These are phyloP conservation scores for Sporothrix sp. DNA, from an alignment of 2,329 filamentous ascomycete species.

Conservation along the genomic window DNA sequence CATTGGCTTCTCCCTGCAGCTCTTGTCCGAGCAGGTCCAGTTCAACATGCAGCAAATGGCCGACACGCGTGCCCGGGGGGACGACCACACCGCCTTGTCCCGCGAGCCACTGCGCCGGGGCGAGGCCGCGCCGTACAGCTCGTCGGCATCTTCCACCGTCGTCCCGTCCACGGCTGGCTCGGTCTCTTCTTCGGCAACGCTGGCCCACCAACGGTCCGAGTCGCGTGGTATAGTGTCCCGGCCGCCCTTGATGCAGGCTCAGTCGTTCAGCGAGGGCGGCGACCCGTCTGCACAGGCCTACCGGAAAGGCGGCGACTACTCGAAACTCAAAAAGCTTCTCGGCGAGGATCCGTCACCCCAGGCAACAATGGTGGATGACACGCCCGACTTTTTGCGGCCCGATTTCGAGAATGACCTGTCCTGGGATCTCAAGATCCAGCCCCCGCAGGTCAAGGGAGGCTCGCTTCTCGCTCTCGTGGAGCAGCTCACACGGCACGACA, in stretches of 20 bases:
- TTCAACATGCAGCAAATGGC: constrained; percentile 41
- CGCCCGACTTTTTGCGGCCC: constrained; percentile 72
- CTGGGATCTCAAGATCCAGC: constrained; percentile 73
- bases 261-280: constrained; percentile 54
- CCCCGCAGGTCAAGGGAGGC: constrained; percentile 74
- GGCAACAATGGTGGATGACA: constrained; percentile 54
- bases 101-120: constrained; percentile 46
- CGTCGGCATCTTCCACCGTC: constrained; percentile 19
- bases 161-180: constrained; percentile 4
- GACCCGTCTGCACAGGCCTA: constrained; percentile 39
- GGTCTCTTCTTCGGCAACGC: background rate
- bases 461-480: constrained; percentile 84
- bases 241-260: constrained; percentile 42
- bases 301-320: constrained; percentile 50
- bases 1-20: constrained; percentile 76
- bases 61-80: constrained; percentile 34
- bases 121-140: constrained; percentile 47
- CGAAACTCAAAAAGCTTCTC: constrained; percentile 57
- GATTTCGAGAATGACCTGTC: constrained; percentile 84
- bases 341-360: constrained; percentile 52
- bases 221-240: constrained; percentile 40
- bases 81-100: constrained; percentile 33
- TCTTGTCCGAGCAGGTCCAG: constrained; percentile 73
- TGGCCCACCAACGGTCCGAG: constrained; percentile 45
- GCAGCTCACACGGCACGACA: constrained; percentile 91